A percentile compares a stretch with the other conserved stretches of the same genome.
These are phyloP conservation scores for Casuarina glauca DNA, from an alignment of 306 rosid species.

Conservation along the genomic window DNA sequence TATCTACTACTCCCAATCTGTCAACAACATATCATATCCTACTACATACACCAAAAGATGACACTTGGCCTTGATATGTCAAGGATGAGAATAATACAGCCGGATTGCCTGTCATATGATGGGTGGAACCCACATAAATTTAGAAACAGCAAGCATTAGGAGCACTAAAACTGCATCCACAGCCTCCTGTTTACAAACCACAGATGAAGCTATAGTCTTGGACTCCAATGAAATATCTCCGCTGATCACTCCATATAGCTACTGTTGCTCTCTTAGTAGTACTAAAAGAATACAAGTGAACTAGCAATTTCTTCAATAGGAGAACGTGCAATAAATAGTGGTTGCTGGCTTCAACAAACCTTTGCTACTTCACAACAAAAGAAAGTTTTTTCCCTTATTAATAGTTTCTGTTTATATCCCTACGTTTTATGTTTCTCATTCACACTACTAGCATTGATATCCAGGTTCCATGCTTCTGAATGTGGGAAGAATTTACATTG, in stretches of 20 bases:
- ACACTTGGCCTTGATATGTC: neutral
- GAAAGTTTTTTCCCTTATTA: neutral
- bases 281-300: neutral
- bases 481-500: neutral
- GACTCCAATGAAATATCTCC: neutral
- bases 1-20: neutral
- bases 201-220: neutral
- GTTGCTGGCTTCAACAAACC: slow-evolving; percentile 1
- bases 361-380: neutral
- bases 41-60: neutral
- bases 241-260: neutral
- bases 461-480: neutral
- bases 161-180: neutral
- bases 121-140: neutral
- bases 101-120: neutral
- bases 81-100: neutral
- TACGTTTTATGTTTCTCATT: neutral
- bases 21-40: slow-evolving; percentile 1
- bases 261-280: neutral
- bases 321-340: neutral
- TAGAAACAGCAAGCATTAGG: neutral
- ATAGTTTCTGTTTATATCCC: neutral
- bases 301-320: neutral
- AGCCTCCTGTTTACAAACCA: neutral
- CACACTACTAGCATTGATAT: neutral